Percentiles rank a stretch among this genome's conserved stretches.
These are phyloP conservation scores for Calcarisporium arbuscula DNA, from an alignment of 2,329 filamentous ascomycete genomes.

Conservation along the genomic window DNA sequence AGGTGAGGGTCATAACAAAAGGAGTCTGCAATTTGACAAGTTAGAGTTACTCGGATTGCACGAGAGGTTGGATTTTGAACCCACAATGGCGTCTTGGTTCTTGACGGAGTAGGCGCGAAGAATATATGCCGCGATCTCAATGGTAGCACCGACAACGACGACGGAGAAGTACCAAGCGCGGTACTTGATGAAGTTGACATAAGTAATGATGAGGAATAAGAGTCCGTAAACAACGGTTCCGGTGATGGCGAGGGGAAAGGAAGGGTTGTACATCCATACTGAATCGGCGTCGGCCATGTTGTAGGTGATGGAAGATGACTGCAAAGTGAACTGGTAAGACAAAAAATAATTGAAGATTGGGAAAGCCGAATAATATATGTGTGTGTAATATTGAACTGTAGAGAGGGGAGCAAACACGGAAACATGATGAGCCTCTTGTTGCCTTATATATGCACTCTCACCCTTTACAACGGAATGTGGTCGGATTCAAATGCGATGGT, in stretches of 20 bases:
- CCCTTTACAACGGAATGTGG: no score
- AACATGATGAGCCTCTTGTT: no score
- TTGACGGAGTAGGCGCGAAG: conserved; percentile 30
- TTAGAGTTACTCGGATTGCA: not conserved
- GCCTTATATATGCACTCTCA: no score
- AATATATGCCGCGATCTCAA: conserved; percentile 37
- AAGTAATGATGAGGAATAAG: conserved; percentile 29
- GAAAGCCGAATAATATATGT: no score
- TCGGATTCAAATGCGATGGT: no score
- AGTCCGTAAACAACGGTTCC: conserved; percentile 34
- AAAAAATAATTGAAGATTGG: no score
- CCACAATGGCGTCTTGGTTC: conserved; percentile 25
- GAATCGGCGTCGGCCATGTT: conserved; percentile 18
- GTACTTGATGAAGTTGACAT: conserved; percentile 34
- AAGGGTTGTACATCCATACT: conserved; percentile 40
- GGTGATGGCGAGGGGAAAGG: conserved; percentile 33
- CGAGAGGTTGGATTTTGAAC: conserved; percentile 4
- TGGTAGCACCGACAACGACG: conserved; percentile 32
- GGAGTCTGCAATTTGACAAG: conserved; percentile 17
- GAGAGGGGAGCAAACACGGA: no score
- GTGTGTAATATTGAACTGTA: no score
- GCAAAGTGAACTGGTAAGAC: no score
- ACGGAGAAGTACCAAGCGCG: conserved; percentile 36
- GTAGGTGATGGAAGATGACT: not conserved
- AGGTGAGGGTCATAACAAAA: conserved; percentile 31